phyloP scores from a whole-genome alignment of 305 asterid species.

The Lippia alba region DNA sequence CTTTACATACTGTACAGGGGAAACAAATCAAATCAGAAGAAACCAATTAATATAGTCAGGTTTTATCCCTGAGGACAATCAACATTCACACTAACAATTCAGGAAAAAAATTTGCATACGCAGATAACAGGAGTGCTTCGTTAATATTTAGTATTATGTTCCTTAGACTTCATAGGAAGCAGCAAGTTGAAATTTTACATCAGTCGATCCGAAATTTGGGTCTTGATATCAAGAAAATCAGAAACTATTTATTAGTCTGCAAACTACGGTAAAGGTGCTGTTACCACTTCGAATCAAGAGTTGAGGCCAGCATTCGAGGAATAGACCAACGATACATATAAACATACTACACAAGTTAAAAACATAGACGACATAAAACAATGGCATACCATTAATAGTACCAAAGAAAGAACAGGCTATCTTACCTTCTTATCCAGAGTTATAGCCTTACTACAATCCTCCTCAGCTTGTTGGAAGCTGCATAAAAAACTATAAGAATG shows the following conservation, averaged over 20 bases:
- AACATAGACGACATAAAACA: not conserved
- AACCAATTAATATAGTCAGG: not conserved
- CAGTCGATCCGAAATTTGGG: not conserved
- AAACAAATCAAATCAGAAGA: conserved; percentile 21
- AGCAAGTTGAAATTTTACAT: not conserved
- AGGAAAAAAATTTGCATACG: not conserved
- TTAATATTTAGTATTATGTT: not conserved
- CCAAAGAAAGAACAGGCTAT: conserved; percentile 13
- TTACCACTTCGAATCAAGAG: conserved; percentile 3
- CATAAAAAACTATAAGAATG: conserved; percentile 29
- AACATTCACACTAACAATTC: not conserved
- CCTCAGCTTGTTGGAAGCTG: conserved; percentile 88
- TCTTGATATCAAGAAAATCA: not conserved
- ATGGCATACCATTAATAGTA: not conserved
- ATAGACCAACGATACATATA: conserved; percentile 3
- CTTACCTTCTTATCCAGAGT: conserved; percentile 85
- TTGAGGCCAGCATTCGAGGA: conserved; percentile 8
- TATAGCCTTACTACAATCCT: conserved; percentile 86
- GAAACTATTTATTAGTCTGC: not conserved
- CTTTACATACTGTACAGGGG: conserved; percentile 63
- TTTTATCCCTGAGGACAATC: not conserved
- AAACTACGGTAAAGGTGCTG: not conserved
- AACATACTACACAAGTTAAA: not conserved
- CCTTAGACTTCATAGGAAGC: conserved; percentile 2
- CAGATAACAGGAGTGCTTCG: conserved; percentile 1